Evolutionary conservation across 345 rosid genomes (phyloP), one percentile per base, ranked within the genome.

Genomic region (Eucalyptus tenuipes): DNA sequence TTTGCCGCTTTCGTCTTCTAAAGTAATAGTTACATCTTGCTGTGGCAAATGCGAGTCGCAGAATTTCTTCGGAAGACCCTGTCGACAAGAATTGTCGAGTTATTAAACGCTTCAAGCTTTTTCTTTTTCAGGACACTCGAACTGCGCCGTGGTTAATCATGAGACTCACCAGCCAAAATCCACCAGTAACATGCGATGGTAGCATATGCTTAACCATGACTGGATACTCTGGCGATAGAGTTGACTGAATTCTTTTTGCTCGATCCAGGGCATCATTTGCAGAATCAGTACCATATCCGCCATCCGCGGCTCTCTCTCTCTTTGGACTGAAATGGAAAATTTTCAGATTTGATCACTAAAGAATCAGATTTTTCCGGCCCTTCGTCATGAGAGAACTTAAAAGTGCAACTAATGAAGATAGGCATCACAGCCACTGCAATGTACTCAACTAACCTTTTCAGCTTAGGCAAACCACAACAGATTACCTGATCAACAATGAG

Each of bases 171-270:
- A 89, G 71, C 86, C 90, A 90, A 89, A 87, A 90, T 40, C 92
- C 92, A 1, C 91, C 92, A n/a, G 89, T 29, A 87, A 89, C 92
- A 86, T 89, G 89, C 17, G 91, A 92, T 20, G 79, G 89, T 18
- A 52, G 68, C 90, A 92, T 89, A 17, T 31, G 18, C 88, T 89
- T 89, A 31, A 88, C 85, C 52, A 89, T 42, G 57, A 49, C 85
- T 15, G 92, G 93, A 86, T 59, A 88, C 44, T 88, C 86, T 33
- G 68, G 40, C 55, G 49, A 49, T 27, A 88, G 85, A 89, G 31
- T 61, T 12, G 89, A 85, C 81, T 49, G 87, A 75, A 91, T 47
- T 81, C 86, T 88, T 80, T 88, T 48, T 10, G 89, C 89, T 85
- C 88, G 85, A 66, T 87, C 87, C 86, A 85, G 50, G 59, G 80